Percentiles rank a stretch among this genome's conserved stretches.
Evolutionary conservation across 768 basidiomycete species (phyloP).

Genomic region (Phlebiopsis flavidoalba): DNA sequence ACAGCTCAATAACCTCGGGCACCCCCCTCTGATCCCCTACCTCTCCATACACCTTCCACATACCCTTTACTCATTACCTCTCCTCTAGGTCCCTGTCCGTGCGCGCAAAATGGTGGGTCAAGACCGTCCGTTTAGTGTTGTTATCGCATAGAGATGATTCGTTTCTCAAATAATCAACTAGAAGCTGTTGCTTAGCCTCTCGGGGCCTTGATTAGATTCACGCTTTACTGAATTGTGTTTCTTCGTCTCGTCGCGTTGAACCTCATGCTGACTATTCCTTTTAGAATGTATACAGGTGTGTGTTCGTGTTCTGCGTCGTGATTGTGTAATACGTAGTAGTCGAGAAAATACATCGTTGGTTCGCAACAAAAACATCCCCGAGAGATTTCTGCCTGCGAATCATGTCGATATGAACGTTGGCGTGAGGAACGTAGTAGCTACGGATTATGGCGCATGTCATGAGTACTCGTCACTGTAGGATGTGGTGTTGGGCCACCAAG

Average conservation of each 20-base stretch:
- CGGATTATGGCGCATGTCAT: too few relatives aligned
- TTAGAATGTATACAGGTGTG: neutral
- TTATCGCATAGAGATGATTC: conserved; percentile 39
- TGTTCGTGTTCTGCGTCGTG: neutral
- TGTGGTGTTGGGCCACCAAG: too few relatives aligned
- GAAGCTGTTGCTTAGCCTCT: conserved; percentile 82
- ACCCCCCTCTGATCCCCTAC: conserved; percentile 61
- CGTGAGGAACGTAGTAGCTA: too few relatives aligned
- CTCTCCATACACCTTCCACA: neutral
- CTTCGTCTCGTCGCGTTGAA: neutral
- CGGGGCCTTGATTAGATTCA: conserved; percentile 49
- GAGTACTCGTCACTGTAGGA: too few relatives aligned
- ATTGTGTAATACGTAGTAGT: neutral
- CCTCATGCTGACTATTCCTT: neutral
- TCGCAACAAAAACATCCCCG: too few relatives aligned
- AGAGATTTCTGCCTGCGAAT: too few relatives aligned
- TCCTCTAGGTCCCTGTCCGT: neutral
- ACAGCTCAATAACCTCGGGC: conserved; percentile 84
- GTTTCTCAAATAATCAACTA: conserved; percentile 66
- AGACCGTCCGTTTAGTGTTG: neutral
- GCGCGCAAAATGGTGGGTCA: neutral
- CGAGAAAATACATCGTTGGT: neutral
- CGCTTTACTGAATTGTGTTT: conserved; percentile 10
- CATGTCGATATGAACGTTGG: too few relatives aligned
- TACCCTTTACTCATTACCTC: neutral